Percentiles rank a stretch among this genome's conserved stretches.
Conservation (phyloP, 1,284 basidiomycete species). For the Ganoderma sp. region DNA sequence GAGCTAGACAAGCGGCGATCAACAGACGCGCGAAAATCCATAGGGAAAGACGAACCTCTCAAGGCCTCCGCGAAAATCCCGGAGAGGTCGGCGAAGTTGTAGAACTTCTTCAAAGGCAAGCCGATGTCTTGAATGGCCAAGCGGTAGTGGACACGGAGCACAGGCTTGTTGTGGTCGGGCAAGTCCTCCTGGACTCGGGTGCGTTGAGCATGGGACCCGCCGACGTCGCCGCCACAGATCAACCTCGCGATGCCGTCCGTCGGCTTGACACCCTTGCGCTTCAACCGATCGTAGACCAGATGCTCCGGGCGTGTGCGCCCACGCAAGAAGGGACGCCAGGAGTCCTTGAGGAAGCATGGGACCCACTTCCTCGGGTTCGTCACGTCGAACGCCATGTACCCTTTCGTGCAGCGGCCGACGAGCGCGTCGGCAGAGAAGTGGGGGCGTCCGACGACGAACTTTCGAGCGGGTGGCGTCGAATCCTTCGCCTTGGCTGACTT, state of each 20-base stretch:
- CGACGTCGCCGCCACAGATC: conserved; percentile 23
- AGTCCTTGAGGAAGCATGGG: conserved; percentile 19
- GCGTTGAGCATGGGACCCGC: conserved; percentile 5
- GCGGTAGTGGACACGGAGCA: conserved; percentile 12
- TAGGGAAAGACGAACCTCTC: neutral
- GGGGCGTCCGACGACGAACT: conserved; percentile 13
- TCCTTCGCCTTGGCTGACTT: neutral
- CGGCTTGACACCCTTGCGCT: neutral
- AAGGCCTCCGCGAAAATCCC: neutral
- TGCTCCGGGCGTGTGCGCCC: conserved; percentile 16
- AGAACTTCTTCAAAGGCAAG: neutral
- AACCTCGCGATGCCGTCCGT: conserved; percentile 9
- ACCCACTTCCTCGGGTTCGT: neutral
- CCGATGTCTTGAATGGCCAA: conserved; percentile 13
- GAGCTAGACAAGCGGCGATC: too few relatives aligned
- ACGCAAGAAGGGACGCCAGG: conserved; percentile 16
- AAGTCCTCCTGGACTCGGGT: conserved; percentile 10
- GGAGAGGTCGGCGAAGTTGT: conserved; percentile 6
- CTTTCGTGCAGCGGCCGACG: conserved; percentile 13
- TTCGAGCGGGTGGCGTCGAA: neutral
- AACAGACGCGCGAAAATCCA: too few relatives aligned
- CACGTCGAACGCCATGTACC: conserved; percentile 17
- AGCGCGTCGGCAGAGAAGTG: conserved; percentile 11
- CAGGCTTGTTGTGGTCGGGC: neutral
- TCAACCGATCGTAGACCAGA: conserved; percentile 11